Conservation (phyloP, 208 protist species). For the Herpetomonas samuelpessoai region DNA sequence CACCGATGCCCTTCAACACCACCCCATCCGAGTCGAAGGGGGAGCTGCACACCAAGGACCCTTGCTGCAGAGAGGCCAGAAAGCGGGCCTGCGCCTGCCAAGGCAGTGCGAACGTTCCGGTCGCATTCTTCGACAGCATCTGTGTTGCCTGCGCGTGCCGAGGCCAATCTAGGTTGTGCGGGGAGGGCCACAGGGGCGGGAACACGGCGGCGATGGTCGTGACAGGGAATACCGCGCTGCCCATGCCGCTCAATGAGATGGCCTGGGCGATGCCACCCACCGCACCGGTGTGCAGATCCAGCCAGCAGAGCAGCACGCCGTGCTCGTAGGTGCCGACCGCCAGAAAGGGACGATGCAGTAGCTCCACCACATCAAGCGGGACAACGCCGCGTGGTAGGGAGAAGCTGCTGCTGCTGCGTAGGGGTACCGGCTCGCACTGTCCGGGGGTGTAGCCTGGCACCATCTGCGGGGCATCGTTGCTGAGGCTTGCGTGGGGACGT, state of each 20-base stretch:
- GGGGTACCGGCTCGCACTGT: constrained; percentile 5
- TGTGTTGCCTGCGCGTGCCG: background rate
- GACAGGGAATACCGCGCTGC: constrained; percentile 54
- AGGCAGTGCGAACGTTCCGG: background rate
- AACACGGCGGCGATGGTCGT: constrained; percentile 44
- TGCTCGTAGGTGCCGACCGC: constrained; percentile 68
- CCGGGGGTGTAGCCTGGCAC: background rate
- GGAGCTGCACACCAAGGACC: constrained; percentile 24
- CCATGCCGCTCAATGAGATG: constrained; percentile 32
- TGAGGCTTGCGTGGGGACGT: constrained; percentile 1
- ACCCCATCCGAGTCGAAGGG: constrained; percentile 20
- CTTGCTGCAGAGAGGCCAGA: constrained; percentile 12
- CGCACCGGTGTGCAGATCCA: constrained; percentile 21
- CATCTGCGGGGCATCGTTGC: background rate
- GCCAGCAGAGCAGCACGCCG: constrained; percentile 57
- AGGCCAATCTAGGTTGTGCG: background rate
- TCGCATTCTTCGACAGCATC: background rate
- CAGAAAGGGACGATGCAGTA: constrained; percentile 43
- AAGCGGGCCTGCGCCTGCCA: background rate
- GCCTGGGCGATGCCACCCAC: constrained; percentile 28
- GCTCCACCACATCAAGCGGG: constrained; percentile 66
- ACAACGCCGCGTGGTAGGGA: constrained; percentile 50
- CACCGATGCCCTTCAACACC: constrained; percentile 9
- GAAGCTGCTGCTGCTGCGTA: constrained; percentile 20
- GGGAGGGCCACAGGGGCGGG: constrained; percentile 8